These are phyloP conservation scores for Alternaria gansuensis DNA, from an alignment of 2,329 filamentous ascomycete species.

Conservation along the genomic window DNA sequence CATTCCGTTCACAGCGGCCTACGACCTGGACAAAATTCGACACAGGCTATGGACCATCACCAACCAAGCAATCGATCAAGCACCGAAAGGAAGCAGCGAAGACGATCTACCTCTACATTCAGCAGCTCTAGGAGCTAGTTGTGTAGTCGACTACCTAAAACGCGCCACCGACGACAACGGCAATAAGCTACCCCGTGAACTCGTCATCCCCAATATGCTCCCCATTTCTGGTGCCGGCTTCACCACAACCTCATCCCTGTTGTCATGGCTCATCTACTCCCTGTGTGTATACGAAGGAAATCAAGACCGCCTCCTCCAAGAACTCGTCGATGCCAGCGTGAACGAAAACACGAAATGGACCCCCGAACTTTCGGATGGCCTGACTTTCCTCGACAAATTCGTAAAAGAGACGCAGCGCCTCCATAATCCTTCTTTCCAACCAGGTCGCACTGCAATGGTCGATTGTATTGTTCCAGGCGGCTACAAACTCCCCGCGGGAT, in stretches of 20 bases:
- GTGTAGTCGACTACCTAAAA: constrained; percentile 35
- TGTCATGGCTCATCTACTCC: constrained; percentile 34
- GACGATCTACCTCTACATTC: constrained; percentile 42
- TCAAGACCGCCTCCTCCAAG: constrained; percentile 34
- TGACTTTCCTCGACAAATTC: constrained; percentile 32
- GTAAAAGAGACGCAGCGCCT: constrained; percentile 38
- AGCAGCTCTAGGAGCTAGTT: constrained; percentile 48
- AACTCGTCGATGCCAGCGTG: constrained; percentile 32
- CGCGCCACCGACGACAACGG: constrained; percentile 36
- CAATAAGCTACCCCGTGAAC: constrained; percentile 30
- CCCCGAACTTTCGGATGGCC: constrained; percentile 28
- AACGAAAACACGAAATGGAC: constrained; percentile 32
- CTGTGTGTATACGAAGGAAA: constrained; percentile 30
- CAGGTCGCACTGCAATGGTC: constrained; percentile 64
- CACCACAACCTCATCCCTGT: constrained; percentile 35
- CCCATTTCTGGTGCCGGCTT: constrained; percentile 28
- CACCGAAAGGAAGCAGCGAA: constrained; percentile 21
- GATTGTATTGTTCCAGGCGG: constrained; percentile 68
- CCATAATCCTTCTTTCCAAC: constrained; percentile 44
- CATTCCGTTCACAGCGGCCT: constrained; percentile 18
- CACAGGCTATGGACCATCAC: constrained; percentile 14
- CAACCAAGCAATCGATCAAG: constrained; percentile 20
- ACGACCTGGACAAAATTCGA: constrained; percentile 18
- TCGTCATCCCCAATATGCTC: constrained; percentile 26
- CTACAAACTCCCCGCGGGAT: constrained; percentile 63